Evolutionary conservation across 495 filamentous ascomycete genomes (phyloP), one percentile per base, ranked within the genome.

Genomic region (Aspergillus nidulans): DNA sequence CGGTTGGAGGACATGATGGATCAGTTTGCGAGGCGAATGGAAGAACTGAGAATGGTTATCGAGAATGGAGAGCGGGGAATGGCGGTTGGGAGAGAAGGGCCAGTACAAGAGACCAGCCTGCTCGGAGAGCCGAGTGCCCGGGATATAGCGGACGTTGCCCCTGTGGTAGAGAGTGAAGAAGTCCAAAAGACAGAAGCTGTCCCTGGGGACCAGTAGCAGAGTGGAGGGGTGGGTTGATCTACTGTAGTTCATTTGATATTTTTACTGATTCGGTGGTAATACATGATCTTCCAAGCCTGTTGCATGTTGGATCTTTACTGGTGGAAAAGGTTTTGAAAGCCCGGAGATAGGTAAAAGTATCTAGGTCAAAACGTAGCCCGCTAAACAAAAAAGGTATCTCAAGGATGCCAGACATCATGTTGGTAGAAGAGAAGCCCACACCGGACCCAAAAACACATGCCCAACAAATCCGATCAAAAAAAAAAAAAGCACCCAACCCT

Each of bases 11-110:
- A 74, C 28, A 74, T 91, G 71, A 73, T 88, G 56, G 81, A 83
- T 46, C 79, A 85, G 34, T 91, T 90, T 70, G 81, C 86, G 53
- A 82, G 77, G 57, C 74, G 85, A 58, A 83, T 91, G 80, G 69
- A 55, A 3, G 71, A 78, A 52, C 55, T 80, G 49, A 72, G 72
- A 39, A 55, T 62, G 36, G 66, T 80, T 1, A 77, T 79, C 53
- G 77, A 78, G 46, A 67, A 61, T n/a, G 63, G 63, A 6, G 63
- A 57, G 20, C 47, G 49, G 13, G 48, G 23, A 2, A 21, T 45
- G 16, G 20, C 47, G 0, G 9, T 18, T 5, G 30, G 15, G 4
- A 25, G 19, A 26, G 34, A 16, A 28, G 46, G 46, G 7, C 18
- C 21, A 9, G 23, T 39, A 20, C 43, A 44, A 13, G 58, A 53